These are phyloP conservation scores for Dioscorea cayenensis DNA, from an alignment of 116 monocot genomes.

Conservation along the genomic window DNA sequence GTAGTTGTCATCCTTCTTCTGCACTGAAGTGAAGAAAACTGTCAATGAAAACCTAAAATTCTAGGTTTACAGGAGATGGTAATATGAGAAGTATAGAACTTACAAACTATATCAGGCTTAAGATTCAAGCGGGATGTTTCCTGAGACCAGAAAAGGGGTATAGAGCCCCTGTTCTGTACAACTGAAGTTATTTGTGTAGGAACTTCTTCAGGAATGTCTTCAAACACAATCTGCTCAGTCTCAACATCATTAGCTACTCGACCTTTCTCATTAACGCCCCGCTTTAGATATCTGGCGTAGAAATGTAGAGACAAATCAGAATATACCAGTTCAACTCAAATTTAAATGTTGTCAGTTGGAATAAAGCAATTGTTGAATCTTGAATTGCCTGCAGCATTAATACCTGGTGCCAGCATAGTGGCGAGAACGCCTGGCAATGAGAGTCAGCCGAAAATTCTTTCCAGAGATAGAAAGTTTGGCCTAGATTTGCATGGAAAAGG, in stretches of 20 bases:
- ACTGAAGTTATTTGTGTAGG: slow-evolving; percentile 64
- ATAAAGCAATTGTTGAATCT: background rate
- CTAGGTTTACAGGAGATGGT: too few relatives aligned
- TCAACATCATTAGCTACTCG: slow-evolving; percentile 95
- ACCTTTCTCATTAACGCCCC: slow-evolving; percentile 79
- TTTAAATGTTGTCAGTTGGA: background rate
- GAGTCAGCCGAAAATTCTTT: slow-evolving; percentile 66
- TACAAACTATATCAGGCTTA: slow-evolving; percentile 85
- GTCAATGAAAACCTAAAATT: background rate
- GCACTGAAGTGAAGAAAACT: slow-evolving; percentile 33
- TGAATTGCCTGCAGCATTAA: background rate
- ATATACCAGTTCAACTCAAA: background rate
- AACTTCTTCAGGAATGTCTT: slow-evolving; percentile 29
- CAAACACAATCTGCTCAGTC: slow-evolving; percentile 81
- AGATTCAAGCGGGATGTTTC: slow-evolving; percentile 72
- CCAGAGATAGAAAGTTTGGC: slow-evolving; percentile 57
- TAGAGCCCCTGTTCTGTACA: slow-evolving; percentile 87
- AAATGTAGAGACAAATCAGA: background rate
- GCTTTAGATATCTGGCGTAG: slow-evolving; percentile 64
- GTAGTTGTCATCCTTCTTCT: slow-evolving; percentile 56
- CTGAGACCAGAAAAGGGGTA: slow-evolving; percentile 90
- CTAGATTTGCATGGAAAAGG: slow-evolving; percentile 17
- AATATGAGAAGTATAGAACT: slow-evolving; percentile 10
- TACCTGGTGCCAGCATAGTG: slow-evolving; percentile 97
- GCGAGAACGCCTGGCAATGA: slow-evolving; percentile 88